These are phyloP conservation scores for Pseudovirgaria hyperparasitica DNA, from an alignment of 2,329 filamentous ascomycete genomes.

Conservation along the genomic window DNA sequence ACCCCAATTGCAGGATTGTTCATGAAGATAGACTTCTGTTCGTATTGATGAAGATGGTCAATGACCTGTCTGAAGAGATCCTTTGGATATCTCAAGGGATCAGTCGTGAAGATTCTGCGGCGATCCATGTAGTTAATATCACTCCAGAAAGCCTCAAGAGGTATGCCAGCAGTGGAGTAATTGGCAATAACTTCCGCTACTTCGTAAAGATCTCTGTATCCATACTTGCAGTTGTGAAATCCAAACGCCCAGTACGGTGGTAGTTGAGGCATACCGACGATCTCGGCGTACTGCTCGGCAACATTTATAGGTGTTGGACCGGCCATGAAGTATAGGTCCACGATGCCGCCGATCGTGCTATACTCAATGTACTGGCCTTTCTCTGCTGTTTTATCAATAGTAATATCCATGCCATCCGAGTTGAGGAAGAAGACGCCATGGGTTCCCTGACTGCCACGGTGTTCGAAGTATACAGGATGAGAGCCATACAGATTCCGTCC, in stretches of 20 bases:
- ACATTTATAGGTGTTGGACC: conserved; percentile 34
- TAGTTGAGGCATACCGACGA: conserved; percentile 36
- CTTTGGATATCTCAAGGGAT: conserved; percentile 50
- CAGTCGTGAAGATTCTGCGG: conserved; percentile 50
- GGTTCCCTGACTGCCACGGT: conserved; percentile 35
- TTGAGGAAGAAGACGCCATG: conserved; percentile 16
- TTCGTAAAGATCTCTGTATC: conserved; percentile 45
- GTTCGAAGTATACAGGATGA: conserved; percentile 61
- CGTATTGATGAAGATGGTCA: conserved; percentile 49
- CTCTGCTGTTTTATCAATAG: conserved; percentile 47
- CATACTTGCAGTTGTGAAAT: conserved; percentile 40
- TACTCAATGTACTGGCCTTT: conserved; percentile 63
- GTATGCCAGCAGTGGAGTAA: conserved; percentile 52
- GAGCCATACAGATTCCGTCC: conserved; percentile 56
- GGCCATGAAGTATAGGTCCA: conserved; percentile 49
- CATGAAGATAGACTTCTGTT: conserved; percentile 66
- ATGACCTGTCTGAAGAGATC: conserved; percentile 52
- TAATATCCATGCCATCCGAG: conserved; percentile 48
- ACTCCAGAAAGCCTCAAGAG: conserved; percentile 61
- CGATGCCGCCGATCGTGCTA: conserved; percentile 61
- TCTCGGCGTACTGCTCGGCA: conserved; percentile 36
- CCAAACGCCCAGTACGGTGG: conserved; percentile 41
- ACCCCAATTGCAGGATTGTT: conserved; percentile 53
- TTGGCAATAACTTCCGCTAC: conserved; percentile 56
- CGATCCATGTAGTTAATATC: conserved; percentile 59